Evolutionary conservation across 176 grass and related monocot species (phyloP), one percentile per base, ranked within the genome.

Genomic region (Alopecurus myosuroides): DNA sequence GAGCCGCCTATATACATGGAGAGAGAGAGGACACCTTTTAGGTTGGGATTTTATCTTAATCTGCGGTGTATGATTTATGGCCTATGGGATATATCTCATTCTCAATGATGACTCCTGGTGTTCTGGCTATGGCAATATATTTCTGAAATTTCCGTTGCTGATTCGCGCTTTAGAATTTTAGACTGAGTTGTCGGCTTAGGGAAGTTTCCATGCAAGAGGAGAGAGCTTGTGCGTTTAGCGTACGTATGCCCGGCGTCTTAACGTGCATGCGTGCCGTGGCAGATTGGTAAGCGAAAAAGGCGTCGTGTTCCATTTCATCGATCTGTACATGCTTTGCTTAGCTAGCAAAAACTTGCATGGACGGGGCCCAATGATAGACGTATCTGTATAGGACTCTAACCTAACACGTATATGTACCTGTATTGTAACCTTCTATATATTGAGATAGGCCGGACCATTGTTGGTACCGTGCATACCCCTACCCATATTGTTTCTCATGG

Each of bases 211-310:
- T 4, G 7, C 3, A 1, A 11, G 15, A 2, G 14, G 17, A 45
- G 42, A 45, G 11, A 45, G 31, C 31, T 36, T 14, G 57, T 29
- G 4, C 36, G 5, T 7, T 7, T 23, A 70, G 36, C 22, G 37
- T 42, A 70, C 22, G 37, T 42, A 70, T 70, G 36, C 11, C 4
- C 36, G 4, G 66, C 36, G 1, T 12, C 22, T 70, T 25, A 11
- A 25, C 4, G 40, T 72, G 61, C n/a, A n/a, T 22, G 77, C 49
- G 73, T 82, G 79, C 44, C 79, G 41, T 82, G 78, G 14, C 72
- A 74, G 67, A 56, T 36, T 62, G 63, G 80, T 74, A 50, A 83
- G 4, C 55, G 1, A 5, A 53, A 74, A n/a, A 65, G 67, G 68
- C 9, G 28, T 44, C 26, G 7, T 45, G 26, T 20, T 31, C 42